These are phyloP conservation scores for Alternaria sp. DNA, from an alignment of 2,329 filamentous ascomycete species.

Conservation along the genomic window DNA sequence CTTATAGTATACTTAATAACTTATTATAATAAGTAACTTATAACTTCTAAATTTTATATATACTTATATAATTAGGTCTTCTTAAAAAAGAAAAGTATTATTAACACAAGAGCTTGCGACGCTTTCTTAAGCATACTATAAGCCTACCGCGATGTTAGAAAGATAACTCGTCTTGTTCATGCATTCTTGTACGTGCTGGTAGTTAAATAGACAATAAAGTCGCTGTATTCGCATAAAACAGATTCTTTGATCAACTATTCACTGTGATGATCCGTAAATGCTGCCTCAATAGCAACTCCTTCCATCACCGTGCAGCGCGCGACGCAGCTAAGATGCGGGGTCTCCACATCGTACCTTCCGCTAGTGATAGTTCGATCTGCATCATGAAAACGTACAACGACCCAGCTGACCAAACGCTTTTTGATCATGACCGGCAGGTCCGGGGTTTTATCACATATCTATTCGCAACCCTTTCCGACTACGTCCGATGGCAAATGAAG, in stretches of 20 bases:
- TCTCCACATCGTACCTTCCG: constrained; percentile 3
- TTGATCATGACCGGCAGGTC: not conserved
- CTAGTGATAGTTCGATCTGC: not conserved
- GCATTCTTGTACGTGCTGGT: not conserved
- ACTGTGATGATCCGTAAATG: accelerated
- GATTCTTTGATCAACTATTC: not conserved
- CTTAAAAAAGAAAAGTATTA: no score
- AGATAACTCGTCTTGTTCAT: not conserved
- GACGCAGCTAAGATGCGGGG: constrained; percentile 5
- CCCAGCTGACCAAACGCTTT: not conserved
- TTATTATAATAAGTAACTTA: no score
- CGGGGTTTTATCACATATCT: not conserved
- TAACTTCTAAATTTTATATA: no score
- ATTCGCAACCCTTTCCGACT: not conserved
- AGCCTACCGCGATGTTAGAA: not conserved
- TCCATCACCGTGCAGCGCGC: not conserved
- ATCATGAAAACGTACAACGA: not conserved
- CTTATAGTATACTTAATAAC: no score
- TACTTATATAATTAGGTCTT: no score
- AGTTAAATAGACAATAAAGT: not conserved
- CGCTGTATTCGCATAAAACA: not conserved
- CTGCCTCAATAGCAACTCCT: accelerated
- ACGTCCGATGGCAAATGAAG: not conserved
- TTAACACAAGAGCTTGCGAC: no score
- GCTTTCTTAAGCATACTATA: accelerated